A percentile compares a stretch with the other conserved stretches of the same genome.
Conservation (phyloP, 2,329 filamentous ascomycete species). For the Daldinia sp. region DNA sequence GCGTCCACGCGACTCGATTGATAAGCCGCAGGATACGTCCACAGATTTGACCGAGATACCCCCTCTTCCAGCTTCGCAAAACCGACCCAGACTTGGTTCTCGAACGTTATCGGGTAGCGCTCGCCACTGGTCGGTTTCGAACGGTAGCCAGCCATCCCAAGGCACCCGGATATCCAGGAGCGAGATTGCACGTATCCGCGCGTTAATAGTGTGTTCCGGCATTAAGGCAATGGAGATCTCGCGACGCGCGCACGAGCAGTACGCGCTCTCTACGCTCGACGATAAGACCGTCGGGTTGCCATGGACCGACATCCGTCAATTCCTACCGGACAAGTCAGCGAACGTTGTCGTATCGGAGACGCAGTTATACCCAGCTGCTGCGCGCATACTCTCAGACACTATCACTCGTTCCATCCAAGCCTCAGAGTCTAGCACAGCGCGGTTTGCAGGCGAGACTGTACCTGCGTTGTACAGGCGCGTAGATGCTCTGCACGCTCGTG, state of each 20-base stretch:
- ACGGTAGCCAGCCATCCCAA: constrained; percentile 55
- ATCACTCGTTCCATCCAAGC: constrained; percentile 62
- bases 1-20: constrained; percentile 44
- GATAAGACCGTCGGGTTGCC: constrained; percentile 47
- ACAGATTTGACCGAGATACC: constrained; percentile 54
- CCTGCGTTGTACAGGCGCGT: constrained; percentile 64
- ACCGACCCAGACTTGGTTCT: constrained; percentile 22
- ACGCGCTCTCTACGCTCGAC: constrained; percentile 53
- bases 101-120: constrained; percentile 34
- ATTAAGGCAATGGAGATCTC: constrained; percentile 88
- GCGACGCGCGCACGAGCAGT: constrained; percentile 68
- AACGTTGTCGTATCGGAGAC: constrained; percentile 55
- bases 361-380: constrained; percentile 65
- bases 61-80: constrained; percentile 44
- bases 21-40: constrained; percentile 52
- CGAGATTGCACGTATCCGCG: constrained; percentile 84
- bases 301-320: constrained; percentile 60
- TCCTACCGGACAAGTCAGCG: constrained; percentile 52
- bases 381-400: constrained; percentile 62
- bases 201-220: constrained; percentile 84
- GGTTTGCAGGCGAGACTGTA: constrained; percentile 68
- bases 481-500: constrained; percentile 60
- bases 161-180: constrained; percentile 67
- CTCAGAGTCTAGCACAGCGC: constrained; percentile 71
- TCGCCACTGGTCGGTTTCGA: constrained; percentile 65